Conservation (phyloP, 2,329 filamentous ascomycete genomes). For the Curvularia eragrostidis region DNA sequence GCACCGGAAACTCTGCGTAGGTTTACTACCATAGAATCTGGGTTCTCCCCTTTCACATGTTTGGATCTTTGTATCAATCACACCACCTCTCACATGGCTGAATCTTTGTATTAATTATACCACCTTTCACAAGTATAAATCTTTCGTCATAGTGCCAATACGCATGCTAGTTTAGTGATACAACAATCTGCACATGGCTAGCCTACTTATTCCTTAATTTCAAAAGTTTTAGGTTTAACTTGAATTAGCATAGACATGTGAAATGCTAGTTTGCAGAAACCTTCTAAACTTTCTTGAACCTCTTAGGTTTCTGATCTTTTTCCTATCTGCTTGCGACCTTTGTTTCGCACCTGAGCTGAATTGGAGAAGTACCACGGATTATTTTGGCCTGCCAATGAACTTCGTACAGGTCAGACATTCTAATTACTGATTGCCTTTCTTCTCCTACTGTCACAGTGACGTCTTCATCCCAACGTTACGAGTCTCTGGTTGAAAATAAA, state of each 20-base stretch:
- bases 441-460: background rate
- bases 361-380: background rate
- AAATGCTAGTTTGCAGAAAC: background rate
- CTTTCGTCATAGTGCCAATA: too few species aligned
- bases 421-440: background rate
- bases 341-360: background rate
- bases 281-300: background rate
- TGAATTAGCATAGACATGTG: background rate
- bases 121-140: too few species aligned
- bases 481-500: background rate
- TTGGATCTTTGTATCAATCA: too few species aligned
- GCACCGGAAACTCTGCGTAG: too few species aligned
- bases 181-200: background rate
- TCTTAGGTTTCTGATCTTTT: background rate
- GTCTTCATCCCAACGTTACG: background rate
- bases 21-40: too few species aligned
- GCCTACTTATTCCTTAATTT: background rate
- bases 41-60: too few species aligned
- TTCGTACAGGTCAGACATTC: background rate
- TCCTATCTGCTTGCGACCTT: background rate
- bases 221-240: background rate
- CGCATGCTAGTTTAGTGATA: too few species aligned
- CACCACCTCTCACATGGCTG: too few species aligned
- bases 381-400: background rate
- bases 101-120: too few species aligned